A percentile compares a stretch with the other conserved stretches of the same genome.
Evolutionary conservation across 139 green algal species (phyloP).

Genomic region (Picochlorum sp.): DNA sequence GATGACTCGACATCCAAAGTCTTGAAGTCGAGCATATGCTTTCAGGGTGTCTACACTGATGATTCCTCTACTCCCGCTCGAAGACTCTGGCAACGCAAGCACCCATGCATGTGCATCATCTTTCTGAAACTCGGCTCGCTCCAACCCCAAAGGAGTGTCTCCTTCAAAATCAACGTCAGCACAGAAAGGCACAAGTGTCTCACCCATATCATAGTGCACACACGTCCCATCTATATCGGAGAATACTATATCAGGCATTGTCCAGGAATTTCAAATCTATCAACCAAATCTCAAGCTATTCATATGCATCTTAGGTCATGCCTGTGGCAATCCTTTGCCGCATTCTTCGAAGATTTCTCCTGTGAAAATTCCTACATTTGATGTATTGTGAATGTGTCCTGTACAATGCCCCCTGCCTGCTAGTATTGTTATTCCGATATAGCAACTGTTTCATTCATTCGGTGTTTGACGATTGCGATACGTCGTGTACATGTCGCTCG

Average conservation of each 20-base stretch:
- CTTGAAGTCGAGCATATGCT: conserved; percentile 6
- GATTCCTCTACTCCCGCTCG: conserved; percentile 14
- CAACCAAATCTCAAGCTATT: no score
- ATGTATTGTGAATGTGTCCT: no score
- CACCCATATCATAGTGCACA: conserved; percentile 17
- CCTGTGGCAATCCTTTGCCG: no score
- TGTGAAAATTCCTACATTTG: no score
- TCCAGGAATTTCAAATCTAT: no score
- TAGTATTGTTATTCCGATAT: no score
- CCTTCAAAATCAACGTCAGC: not conserved
- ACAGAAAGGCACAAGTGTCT: not conserved
- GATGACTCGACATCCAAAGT: not conserved
- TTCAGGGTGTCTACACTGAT: conserved; percentile 18
- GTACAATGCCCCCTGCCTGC: no score
- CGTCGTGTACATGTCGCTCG: no score
- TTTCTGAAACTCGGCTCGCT: not conserved
- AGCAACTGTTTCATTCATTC: no score
- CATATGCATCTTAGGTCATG: no score
- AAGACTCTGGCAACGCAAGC: not conserved
- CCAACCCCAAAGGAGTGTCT: not conserved
- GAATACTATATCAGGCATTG: conserved; percentile 14
- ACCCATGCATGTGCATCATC: not conserved
- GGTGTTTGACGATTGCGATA: no score
- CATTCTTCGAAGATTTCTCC: no score
- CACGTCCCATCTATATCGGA: conserved; percentile 32